Base-by-base conservation (phyloP, 164 flowering plant genomes). In the Stephania yunnanensis region DNA sequence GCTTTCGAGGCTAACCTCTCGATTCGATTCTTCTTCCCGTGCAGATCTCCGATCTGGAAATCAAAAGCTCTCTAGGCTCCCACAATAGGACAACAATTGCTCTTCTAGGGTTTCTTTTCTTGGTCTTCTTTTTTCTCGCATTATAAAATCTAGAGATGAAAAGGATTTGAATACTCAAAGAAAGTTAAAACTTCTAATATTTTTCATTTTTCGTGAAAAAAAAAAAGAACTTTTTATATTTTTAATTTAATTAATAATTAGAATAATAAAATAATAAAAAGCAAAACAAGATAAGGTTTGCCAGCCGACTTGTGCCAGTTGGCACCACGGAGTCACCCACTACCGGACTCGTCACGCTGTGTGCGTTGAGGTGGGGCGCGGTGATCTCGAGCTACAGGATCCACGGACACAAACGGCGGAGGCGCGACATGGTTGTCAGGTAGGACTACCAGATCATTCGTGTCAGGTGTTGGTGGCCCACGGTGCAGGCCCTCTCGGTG, bases 241-340 rank as follows among this genome's bases (percentile, higher is more conserved):
- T 25, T 25, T 25, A 25, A 25, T 25, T 25, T 25, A 25, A 25
- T 25, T 25, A 25, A 25, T 25, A 25, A 25, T 25, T 25, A 25
- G 46, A 11, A 42, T 71, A 44, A 36, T 8, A 9, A 31, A 15
- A 36, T 36, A 36, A 36, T 36, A 4, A 36, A 66, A 44, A 30
- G 30, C n/a, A 61, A 72, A 76, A 84, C 71, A 75, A 86, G 87
- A 87, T 87, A 87, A 87, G 88, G 88, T 83, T 81, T 86, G 83
- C 84, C 84, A 85, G 86, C 80, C 68, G 82, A 65, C 77, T 83
- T 7, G 58, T 77, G 84, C 86, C 87, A 87, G 82, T 81, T 85
- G 87, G 86, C 82, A 74, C 25, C 78, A 78, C 74, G 80, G 42
- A 46, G 72, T 61, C 65, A 46, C 66, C 70, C 55, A 29, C 30